These are phyloP conservation scores for Thymus mandschuricus DNA, from an alignment of 257 asterid species.

Conservation along the genomic window DNA sequence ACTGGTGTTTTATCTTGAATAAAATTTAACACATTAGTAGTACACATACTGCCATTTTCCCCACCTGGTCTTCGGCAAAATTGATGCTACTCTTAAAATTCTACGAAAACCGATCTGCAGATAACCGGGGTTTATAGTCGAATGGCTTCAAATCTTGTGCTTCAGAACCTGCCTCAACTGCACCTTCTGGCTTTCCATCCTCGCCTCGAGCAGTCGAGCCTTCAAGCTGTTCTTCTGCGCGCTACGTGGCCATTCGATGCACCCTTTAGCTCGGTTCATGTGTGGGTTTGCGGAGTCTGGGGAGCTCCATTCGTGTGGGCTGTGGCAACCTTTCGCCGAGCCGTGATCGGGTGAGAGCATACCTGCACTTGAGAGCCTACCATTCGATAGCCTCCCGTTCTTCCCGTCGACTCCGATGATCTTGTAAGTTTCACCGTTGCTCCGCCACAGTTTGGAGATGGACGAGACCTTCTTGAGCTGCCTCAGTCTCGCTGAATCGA, in stretches of 20 bases:
- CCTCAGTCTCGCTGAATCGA: slow-evolving; percentile 33
- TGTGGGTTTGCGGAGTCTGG: slow-evolving; percentile 67
- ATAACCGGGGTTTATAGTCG: background rate
- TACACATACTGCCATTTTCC: slow-evolving; percentile 22
- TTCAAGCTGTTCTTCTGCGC: slow-evolving; percentile 75
- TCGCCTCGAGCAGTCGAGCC: slow-evolving; percentile 76
- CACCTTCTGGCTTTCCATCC: slow-evolving; percentile 82
- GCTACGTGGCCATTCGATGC: slow-evolving; percentile 82
- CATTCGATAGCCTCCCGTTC: slow-evolving; percentile 52
- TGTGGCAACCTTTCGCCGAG: slow-evolving; percentile 50
- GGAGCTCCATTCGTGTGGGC: slow-evolving; percentile 74
- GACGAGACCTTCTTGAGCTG: slow-evolving; percentile 41
- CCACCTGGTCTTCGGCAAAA: slow-evolving; percentile 21
- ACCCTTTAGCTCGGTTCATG: slow-evolving; percentile 71
- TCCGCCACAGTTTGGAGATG: slow-evolving; percentile 44
- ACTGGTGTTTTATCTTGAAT: slow-evolving; percentile 24
- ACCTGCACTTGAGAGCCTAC: slow-evolving; percentile 52
- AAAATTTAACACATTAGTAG: slow-evolving; percentile 15
- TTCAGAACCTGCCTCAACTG: slow-evolving; percentile 92
- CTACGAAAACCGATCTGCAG: background rate
- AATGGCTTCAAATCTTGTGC: slow-evolving; percentile 60
- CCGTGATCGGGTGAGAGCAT: slow-evolving; percentile 52
- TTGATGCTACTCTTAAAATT: slow-evolving; percentile 6
- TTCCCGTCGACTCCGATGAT: slow-evolving; percentile 47
- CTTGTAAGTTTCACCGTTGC: slow-evolving; percentile 48